phyloP scores from a whole-genome alignment of 2,329 filamentous ascomycete genomes.

The Aureobasidium sp. region DNA sequence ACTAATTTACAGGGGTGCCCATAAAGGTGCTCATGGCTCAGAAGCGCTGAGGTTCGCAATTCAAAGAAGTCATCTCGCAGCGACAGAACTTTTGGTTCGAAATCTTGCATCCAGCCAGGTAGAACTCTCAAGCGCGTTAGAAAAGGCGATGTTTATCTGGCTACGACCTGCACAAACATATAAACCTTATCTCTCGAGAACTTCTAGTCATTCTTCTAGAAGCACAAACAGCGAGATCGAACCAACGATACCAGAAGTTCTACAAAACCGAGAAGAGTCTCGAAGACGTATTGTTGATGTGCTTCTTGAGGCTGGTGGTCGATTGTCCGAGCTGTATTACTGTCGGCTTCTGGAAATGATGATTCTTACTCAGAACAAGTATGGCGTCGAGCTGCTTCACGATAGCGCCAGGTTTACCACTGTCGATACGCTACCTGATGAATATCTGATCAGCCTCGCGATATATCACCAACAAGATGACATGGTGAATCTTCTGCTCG shows the following conservation, averaged over 20 bases:
- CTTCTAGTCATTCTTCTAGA: not conserved
- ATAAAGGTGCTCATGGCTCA: not conserved
- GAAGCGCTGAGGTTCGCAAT: not conserved
- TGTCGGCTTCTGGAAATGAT: conserved; percentile 11
- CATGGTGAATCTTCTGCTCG: not conserved
- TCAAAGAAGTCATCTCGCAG: conserved; percentile 2
- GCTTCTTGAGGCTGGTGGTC: conserved; percentile 2
- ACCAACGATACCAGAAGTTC: not conserved
- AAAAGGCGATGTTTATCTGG: conserved; percentile 9
- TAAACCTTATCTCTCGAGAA: not conserved
- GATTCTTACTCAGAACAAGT: conserved; percentile 2
- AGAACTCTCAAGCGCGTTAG: not conserved
- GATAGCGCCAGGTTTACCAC: not conserved
- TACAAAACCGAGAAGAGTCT: not conserved
- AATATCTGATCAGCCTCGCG: conserved; percentile 4
- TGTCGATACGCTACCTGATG: not conserved
- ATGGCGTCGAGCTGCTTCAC: not conserved
- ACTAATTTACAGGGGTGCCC: not conserved
- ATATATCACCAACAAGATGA: conserved; percentile 6
- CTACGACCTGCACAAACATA: not conserved
- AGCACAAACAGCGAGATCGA: not conserved
- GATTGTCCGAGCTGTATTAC: conserved; percentile 7
- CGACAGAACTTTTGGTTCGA: not conserved
- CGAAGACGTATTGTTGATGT: not conserved
- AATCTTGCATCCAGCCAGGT: not conserved